These are phyloP conservation scores for Meira miltonrushii DNA, from an alignment of 1,284 basidiomycete genomes.

Conservation along the genomic window DNA sequence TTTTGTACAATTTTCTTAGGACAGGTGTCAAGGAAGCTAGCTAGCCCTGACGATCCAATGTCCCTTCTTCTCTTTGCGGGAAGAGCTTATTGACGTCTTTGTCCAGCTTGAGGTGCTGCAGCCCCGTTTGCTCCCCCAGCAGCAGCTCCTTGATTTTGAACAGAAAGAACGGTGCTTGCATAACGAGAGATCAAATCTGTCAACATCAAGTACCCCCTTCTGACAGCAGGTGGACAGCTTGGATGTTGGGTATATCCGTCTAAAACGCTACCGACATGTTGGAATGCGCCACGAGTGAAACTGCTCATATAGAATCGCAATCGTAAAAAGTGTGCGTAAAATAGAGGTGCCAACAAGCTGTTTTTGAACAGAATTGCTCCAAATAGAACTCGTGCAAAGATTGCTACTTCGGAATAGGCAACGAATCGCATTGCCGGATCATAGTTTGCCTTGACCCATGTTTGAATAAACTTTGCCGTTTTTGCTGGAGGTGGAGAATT, in stretches of 20 bases:
- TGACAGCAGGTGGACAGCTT: slow-evolving; percentile 42
- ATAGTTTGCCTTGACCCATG: slow-evolving; percentile 53
- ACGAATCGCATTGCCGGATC: slow-evolving; percentile 53
- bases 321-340: slow-evolving; percentile 49
- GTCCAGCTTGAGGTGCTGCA: slow-evolving; percentile 2
- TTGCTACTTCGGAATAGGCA: slow-evolving; percentile 50
- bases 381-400: slow-evolving; percentile 47
- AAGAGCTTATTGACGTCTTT: not conserved
- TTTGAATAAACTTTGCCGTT: slow-evolving; percentile 45
- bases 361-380: slow-evolving; percentile 49
- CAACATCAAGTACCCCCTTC: slow-evolving; percentile 45
- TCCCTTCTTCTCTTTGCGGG: too few species aligned
- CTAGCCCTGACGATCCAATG: too few species aligned
- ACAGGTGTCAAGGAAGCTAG: too few species aligned
- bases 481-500: slow-evolving; percentile 32
- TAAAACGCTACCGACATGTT: slow-evolving; percentile 40
- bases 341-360: slow-evolving; percentile 45
- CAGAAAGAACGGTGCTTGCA: slow-evolving; percentile 43
- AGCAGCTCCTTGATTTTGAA: slow-evolving; percentile 18
- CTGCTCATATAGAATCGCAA: slow-evolving; percentile 51
- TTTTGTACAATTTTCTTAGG: too few species aligned
- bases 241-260: slow-evolving; percentile 40
- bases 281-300: slow-evolving; percentile 49
- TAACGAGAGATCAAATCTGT: slow-evolving; percentile 47
- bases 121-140: slow-evolving; percentile 3